Percentiles rank a stretch among this genome's conserved stretches.
These are phyloP conservation scores for Ophiostoma ips DNA, from an alignment of 2,329 filamentous ascomycete species.

Conservation along the genomic window DNA sequence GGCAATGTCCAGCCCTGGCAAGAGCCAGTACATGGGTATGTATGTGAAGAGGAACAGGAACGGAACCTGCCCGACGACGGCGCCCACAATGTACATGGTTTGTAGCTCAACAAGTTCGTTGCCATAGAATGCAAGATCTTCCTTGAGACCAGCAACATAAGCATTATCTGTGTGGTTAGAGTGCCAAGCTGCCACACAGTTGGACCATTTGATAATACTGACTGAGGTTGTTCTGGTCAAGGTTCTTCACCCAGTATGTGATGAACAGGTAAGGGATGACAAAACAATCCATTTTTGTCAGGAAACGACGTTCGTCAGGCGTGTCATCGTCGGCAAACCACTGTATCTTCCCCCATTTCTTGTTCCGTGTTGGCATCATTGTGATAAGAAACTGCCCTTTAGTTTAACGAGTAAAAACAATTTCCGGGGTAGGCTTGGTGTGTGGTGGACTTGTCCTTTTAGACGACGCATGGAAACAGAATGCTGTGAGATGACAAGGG, in stretches of 20 bases:
- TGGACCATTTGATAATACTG: conserved; percentile 11
- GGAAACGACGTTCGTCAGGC: neutral
- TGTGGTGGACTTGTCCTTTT: too few relatives aligned
- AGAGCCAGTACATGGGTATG: conserved; percentile 16
- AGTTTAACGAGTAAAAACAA: too few relatives aligned
- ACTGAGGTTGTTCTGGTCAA: conserved; percentile 17
- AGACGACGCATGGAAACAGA: too few relatives aligned
- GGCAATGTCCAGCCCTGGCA: conserved; percentile 18
- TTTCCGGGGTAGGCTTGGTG: too few relatives aligned
- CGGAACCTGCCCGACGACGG: conserved; percentile 1
- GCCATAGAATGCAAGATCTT: conserved; percentile 16
- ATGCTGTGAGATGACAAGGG: too few relatives aligned
- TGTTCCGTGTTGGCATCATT: neutral
- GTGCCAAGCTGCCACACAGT: neutral
- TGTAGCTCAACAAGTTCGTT: conserved; percentile 13
- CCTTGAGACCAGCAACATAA: conserved; percentile 18
- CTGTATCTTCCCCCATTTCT: conserved; percentile 3
- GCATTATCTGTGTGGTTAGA: conserved; percentile 13
- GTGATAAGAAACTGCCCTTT: neutral
- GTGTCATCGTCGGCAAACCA: conserved; percentile 4
- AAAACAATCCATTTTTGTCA: neutral
- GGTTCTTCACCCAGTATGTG: conserved; percentile 14
- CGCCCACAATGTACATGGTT: conserved; percentile 15
- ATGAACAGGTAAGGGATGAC: conserved; percentile 2
- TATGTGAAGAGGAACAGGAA: conserved; percentile 8